Conservation (phyloP, 129 eudicot species). For the Kitagawia praeruptora region DNA sequence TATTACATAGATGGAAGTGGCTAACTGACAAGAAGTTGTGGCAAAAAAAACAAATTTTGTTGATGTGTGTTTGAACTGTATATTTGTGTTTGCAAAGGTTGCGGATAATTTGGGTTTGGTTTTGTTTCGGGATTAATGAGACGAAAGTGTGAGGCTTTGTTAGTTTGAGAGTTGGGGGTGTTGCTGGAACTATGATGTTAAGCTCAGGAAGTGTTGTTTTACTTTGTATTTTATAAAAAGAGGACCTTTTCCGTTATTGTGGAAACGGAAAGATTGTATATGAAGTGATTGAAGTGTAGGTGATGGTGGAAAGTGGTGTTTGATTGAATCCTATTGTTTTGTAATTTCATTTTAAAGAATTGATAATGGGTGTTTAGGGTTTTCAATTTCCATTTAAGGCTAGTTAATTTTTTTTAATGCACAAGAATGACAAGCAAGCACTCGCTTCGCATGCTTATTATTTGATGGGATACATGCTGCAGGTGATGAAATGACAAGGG, state of each 20-base stretch:
- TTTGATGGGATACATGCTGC: slow-evolving; percentile 12
- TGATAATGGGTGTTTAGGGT: background rate
- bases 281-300: background rate
- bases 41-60: background rate
- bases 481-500: slow-evolving; percentile 97
- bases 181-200: background rate
- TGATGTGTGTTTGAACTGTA: background rate
- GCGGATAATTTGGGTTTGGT: background rate
- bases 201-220: background rate
- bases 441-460: background rate
- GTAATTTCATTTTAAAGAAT: background rate
- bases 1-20: too few relatives aligned
- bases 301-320: background rate
- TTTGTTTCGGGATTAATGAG: background rate
- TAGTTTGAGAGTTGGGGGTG: background rate
- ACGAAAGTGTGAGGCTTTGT: background rate
- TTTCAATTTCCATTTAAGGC: background rate
- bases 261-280: background rate
- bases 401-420: background rate
- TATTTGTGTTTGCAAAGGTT: background rate
- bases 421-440: background rate
- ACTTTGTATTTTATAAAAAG: background rate
- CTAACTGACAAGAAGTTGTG: background rate
- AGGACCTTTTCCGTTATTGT: background rate
- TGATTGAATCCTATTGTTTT: too few relatives aligned